Conservation (phyloP, 2,329 filamentous ascomycete genomes). For the Bretziella fagacearum region DNA sequence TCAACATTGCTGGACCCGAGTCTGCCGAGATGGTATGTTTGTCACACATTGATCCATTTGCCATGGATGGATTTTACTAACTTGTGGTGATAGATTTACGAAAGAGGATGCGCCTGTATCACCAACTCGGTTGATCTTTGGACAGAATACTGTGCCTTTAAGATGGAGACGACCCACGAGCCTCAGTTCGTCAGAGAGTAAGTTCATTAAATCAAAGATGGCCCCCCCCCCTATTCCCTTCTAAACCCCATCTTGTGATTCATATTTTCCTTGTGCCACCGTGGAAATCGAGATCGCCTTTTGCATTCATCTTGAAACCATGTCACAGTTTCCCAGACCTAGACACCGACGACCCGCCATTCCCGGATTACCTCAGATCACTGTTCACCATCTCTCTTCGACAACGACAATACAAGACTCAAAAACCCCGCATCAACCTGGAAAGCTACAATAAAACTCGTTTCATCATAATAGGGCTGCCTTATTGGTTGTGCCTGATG, state of each 20-base stretch:
- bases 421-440: too few relatives aligned
- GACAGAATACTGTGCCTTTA: slow-evolving; percentile 95
- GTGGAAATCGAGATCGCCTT: neutral
- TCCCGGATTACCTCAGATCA: slow-evolving; percentile 23
- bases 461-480: slow-evolving; percentile 17
- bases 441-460: too few relatives aligned
- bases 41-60: too few relatives aligned
- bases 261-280: neutral
- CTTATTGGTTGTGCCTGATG: neutral
- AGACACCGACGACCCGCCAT: slow-evolving; percentile 13
- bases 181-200: slow-evolving; percentile 97
- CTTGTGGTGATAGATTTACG: slow-evolving; percentile 61
- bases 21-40: slow-evolving; percentile 78
- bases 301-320: slow-evolving; percentile 22
- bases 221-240: slow-evolving; percentile 22
- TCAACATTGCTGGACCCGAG: slow-evolving; percentile 90
- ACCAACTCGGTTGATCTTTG: slow-evolving; percentile 89
- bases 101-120: slow-evolving; percentile 85
- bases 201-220: slow-evolving; percentile 50
- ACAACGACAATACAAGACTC: too few relatives aligned
- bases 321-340: slow-evolving; percentile 25
- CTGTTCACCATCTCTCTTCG: too few relatives aligned
- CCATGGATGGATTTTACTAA: neutral
- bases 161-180: slow-evolving; percentile 92
- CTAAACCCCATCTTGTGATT: slow-evolving; percentile 14